Evolutionary conservation across 192 early-diverging fungal genomes (phyloP), one percentile per base, ranked within the genome.

Genomic region (Umbelopsis isabellina): DNA sequence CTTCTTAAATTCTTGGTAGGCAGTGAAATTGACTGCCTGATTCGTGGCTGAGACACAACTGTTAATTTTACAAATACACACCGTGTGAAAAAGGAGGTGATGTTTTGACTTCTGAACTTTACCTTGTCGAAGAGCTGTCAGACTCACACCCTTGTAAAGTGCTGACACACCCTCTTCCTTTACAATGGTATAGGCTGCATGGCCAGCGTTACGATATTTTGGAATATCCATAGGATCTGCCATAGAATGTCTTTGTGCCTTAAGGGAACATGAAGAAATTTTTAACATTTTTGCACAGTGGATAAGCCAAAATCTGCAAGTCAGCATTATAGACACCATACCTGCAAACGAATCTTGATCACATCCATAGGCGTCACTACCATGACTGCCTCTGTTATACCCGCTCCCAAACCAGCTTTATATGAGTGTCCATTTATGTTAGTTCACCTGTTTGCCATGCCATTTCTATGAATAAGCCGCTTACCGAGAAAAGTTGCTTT

Each of bases 321-420:
- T 2, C 12, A 66, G 44, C 37, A 45, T 16, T 12, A 30, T 22
- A 12, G 2, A 1, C 37, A 13, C 44, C 7, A 50, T 66, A 72
- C 71, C 52, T 98, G 97, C 68, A 98, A 79, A 74, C 97, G 93
- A 71, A 98, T 98, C 85, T 98, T 98, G 81, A 98, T 91, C 18
- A 98, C 94, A 66, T 98, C 97, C 97, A 98, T 97, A 35, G 97
- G 97, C 4, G 95, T 97, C 22, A 97, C 97, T 46, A 97, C 97
- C 18, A 94, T 68, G 10, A 98, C 90, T 7, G 95, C 93, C 82
- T 98, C 97, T n/a, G 97, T 98, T 12, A 88, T 85, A 72, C 95
- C 97, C 7, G 97, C 97, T 23, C 86, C 86, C 51, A 97, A 82
- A 61, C 97, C 97, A 49, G 97, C 95, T 90, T 70, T 21, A 67